phyloP scores from a whole-genome alignment of 78 protist species.

The Dictyostelium purpureum region DNA sequence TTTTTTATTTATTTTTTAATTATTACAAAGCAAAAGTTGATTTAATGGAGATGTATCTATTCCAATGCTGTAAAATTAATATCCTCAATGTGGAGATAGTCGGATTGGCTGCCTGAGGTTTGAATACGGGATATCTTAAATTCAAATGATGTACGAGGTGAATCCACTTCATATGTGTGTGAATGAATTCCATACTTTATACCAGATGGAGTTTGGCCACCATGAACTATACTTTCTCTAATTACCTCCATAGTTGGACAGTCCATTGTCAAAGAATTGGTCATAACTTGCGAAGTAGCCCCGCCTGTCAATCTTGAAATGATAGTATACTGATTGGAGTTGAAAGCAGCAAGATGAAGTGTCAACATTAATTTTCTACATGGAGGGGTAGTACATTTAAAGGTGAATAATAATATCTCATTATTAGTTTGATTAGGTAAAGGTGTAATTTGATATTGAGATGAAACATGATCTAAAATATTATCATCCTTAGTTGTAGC shows the following conservation, averaged over 20 bases:
- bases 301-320: background rate
- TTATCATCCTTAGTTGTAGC: background rate
- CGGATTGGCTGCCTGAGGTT: background rate
- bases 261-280: background rate
- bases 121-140: background rate
- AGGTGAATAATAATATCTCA: background rate
- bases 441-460: conserved; percentile 1
- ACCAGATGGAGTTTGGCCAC: background rate
- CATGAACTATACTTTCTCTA: background rate
- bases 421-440: background rate
- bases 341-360: background rate
- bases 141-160: background rate
- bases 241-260: conserved; percentile 7
- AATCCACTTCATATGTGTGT: background rate
- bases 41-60: background rate
- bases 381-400: background rate
- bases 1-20: too few relatives aligned
- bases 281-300: background rate
- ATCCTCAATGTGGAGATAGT: background rate
- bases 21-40: too few relatives aligned
- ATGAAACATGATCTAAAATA: background rate
- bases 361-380: background rate
- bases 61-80: background rate
- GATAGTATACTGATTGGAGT: background rate
- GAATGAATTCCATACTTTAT: background rate